Conservation (phyloP, 805 yeast genomes). For the Nakazawaea ernobii region DNA sequence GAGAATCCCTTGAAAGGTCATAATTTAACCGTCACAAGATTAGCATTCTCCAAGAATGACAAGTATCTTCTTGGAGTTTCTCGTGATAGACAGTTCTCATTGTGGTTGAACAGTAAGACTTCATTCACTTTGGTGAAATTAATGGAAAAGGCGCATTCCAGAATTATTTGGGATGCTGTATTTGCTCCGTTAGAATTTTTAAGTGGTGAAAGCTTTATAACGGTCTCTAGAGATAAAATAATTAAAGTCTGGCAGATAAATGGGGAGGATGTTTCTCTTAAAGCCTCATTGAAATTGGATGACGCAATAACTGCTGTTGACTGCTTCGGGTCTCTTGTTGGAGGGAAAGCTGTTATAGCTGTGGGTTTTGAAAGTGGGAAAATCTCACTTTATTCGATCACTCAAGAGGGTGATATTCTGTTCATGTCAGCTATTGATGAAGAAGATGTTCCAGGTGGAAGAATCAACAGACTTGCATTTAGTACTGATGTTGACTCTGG, state of each 20-base stretch:
- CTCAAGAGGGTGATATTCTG: constrained; percentile 21
- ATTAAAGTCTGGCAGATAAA: constrained; percentile 60
- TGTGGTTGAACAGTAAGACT: constrained; percentile 50
- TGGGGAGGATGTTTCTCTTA: constrained; percentile 23
- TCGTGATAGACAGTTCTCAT: constrained; percentile 80
- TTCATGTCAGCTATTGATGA: constrained; percentile 29
- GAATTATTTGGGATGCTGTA: constrained; percentile 93
- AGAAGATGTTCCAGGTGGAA: constrained; percentile 50
- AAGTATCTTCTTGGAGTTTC: constrained; percentile 67
- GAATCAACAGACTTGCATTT: constrained; percentile 60
- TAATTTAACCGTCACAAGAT: constrained; percentile 76
- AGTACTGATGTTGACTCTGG: constrained; percentile 22
- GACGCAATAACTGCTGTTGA: constrained; percentile 68
- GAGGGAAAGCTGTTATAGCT: constrained; percentile 36
- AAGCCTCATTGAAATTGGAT: constrained; percentile 36
- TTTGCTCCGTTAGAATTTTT: constrained; percentile 61
- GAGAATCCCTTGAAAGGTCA: constrained; percentile 58
- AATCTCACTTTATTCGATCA: constrained; percentile 38
- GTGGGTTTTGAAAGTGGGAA: constrained; percentile 71
- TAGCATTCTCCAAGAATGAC: constrained; percentile 69
- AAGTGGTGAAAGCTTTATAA: constrained; percentile 48
- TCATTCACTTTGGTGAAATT: constrained; percentile 17
- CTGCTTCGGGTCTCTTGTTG: constrained; percentile 29
- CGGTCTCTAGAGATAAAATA: constrained; percentile 80
- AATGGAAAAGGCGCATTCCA: constrained; percentile 71